phyloP scores from a whole-genome alignment of 768 basidiomycete species.

The Fomitopsis serialis region DNA sequence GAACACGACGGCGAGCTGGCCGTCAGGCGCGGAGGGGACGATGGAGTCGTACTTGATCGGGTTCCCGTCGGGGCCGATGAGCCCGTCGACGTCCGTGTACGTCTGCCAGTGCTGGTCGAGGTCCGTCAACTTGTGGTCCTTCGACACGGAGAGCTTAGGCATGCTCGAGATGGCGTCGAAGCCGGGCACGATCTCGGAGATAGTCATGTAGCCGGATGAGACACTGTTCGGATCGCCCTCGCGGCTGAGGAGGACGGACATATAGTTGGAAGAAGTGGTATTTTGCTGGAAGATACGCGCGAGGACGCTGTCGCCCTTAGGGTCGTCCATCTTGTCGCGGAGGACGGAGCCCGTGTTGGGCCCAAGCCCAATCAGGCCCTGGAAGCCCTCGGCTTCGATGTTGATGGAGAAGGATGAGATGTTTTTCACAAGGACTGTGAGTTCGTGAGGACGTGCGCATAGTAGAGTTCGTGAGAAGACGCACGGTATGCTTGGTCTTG shows the following conservation, averaged over 20 bases:
- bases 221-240: conserved; percentile 44
- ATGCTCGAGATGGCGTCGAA: conserved; percentile 56
- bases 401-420: conserved; percentile 59
- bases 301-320: conserved; percentile 52
- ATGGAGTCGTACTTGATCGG: conserved; percentile 57
- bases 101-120: conserved; percentile 82
- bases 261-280: conserved; percentile 51
- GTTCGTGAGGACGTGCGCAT: neutral
- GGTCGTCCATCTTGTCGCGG: conserved; percentile 44
- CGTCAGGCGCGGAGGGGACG: conserved; percentile 59
- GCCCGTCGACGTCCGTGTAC: conserved; percentile 59
- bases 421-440: conserved; percentile 56
- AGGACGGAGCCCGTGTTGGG: conserved; percentile 68
- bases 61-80: conserved; percentile 74
- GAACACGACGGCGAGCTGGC: conserved; percentile 65
- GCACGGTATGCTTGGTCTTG: conserved; percentile 62
- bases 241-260: conserved; percentile 65
- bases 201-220: conserved; percentile 60
- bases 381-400: conserved; percentile 55
- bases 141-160: conserved; percentile 63
- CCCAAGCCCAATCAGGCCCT: conserved; percentile 75
- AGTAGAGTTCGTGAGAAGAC: conserved; percentile 11
- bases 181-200: conserved; percentile 58
- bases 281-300: conserved; percentile 62
- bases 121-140: conserved; percentile 52